Evolutionary conservation across 164 flowering plant species (phyloP), one percentile per base, ranked within the genome.

Genomic region (Annona cherimola): DNA sequence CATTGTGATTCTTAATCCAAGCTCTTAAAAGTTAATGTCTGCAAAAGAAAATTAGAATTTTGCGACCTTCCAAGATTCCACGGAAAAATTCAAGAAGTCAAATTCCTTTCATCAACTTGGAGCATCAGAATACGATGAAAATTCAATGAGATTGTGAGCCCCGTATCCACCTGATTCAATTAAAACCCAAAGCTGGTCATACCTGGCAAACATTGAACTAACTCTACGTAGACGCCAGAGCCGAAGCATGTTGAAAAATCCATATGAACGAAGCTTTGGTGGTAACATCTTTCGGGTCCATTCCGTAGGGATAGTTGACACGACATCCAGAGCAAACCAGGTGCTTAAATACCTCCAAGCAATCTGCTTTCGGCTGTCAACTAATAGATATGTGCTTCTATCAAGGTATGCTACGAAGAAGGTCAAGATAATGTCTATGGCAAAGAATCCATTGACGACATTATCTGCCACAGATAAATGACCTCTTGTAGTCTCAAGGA

Each of bases 151-250:
- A 50, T 16, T 50, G 3, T 50, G 14, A 9, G 9, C 57, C 57
- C 9, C 14, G 9, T 50, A 11, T 50, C 57, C 14, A 50, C 57
- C 18, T 50, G 14, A 50, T 50, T 50, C 57, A 3, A 50, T 7
- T 11, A 50, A 16, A 50, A 70, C 61, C 7, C 4, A 43, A 62
- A 20, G 19, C 0, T n/a, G 42, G 42, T 42, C 46, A 39, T 83
- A 93, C 99, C 94, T 82, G 42, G 96, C 83, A 79, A 96, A 96
- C 35, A 92, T 74, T 43, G 92, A 79, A 75, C 97, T 86, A 65
- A 96, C 98, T 85, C 99, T 85, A 57, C 97, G 81, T 26, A 96
- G 94, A 79, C 99, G 97, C 99, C 99, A 96, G 2, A 96, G 90
- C 19, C 99, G 92, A 77, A 96, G 97, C 98, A 96, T 92, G 81